These are phyloP conservation scores for Ceratocystis alfenasii DNA, from an alignment of 2,329 filamentous ascomycete species.

Conservation along the genomic window DNA sequence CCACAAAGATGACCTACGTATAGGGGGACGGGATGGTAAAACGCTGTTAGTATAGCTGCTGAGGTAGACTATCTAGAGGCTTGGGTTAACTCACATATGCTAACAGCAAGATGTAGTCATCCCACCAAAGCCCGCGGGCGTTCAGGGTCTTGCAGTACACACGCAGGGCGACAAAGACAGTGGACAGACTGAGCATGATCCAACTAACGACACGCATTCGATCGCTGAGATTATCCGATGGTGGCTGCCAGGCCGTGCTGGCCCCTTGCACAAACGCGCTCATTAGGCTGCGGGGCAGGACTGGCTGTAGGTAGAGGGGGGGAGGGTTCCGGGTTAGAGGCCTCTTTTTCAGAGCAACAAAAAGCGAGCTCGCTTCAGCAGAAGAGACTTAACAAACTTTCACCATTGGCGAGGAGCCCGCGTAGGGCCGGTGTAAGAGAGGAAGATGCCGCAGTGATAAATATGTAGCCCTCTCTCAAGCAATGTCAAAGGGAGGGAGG, in stretches of 20 bases:
- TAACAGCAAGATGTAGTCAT: constrained; percentile 26
- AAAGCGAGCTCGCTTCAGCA: neutral
- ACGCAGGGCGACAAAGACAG: constrained; percentile 24
- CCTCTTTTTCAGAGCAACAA: neutral
- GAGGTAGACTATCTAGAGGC: neutral
- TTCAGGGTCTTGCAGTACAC: constrained; percentile 26
- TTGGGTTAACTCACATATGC: constrained; percentile 25
- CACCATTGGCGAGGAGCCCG: neutral
- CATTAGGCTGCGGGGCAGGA: constrained; percentile 3
- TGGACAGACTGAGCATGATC: constrained; percentile 23
- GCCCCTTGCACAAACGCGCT: constrained; percentile 18
- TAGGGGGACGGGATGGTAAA: neutral
- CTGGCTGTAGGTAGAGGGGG: neutral
- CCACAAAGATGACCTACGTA: constrained; percentile 20
- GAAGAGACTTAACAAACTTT: neutral
- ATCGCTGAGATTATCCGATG: constrained; percentile 20
- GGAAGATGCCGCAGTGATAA: neutral
- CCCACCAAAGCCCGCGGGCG: constrained; percentile 27
- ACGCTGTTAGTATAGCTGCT: neutral
- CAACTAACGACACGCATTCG: constrained; percentile 23
- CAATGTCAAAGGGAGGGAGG: neutral
- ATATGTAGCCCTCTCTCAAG: neutral
- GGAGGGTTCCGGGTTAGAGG: neutral
- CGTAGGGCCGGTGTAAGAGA: neutral
- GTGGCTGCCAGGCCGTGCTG: neutral